Percentiles rank a stretch among this genome's conserved stretches.
Conservation (phyloP, 2,329 filamentous ascomycete species). For the Myriosclerotinia scirpicola region DNA sequence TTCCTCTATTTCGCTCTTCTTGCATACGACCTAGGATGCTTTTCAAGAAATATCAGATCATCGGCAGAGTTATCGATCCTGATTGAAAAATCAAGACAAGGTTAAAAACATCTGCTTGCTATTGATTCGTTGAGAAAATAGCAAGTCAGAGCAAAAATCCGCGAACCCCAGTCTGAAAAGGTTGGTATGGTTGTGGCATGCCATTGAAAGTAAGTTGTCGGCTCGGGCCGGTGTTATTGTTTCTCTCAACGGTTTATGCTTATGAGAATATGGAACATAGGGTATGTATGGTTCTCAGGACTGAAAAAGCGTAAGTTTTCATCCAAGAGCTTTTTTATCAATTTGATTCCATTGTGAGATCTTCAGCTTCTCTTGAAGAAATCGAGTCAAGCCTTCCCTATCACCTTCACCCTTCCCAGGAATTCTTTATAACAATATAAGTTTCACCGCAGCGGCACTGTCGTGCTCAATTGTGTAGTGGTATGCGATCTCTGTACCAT, state of each 20-base stretch:
- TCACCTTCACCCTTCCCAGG: not conserved
- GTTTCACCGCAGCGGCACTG: slow-evolving; percentile 25
- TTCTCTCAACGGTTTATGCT: slow-evolving; percentile 17
- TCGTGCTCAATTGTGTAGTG: slow-evolving; percentile 19
- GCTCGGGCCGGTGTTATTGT: slow-evolving; percentile 16
- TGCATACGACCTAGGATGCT: slow-evolving; percentile 4
- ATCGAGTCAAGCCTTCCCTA: not conserved
- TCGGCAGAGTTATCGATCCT: slow-evolving; percentile 16
- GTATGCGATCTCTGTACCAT: slow-evolving; percentile 25
- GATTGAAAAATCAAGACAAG: slow-evolving; percentile 9
- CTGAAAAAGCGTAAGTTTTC: not conserved
- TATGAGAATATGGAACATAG: not conserved
- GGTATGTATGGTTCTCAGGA: not conserved
- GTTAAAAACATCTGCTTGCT: not conserved
- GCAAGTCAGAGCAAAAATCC: slow-evolving; percentile 7
- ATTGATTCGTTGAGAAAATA: not conserved
- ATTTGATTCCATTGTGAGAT: not conserved
- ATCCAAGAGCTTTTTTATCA: not conserved
- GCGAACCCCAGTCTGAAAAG: not conserved
- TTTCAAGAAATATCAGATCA: not conserved
- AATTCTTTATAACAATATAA: slow-evolving; percentile 6
- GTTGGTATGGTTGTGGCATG: slow-evolving; percentile 2
- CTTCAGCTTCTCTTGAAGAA: not conserved
- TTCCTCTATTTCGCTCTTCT: not conserved
- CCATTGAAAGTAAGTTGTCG: slow-evolving; percentile 5